Evolutionary conservation across 1,284 basidiomycete genomes (phyloP), one percentile per base, ranked within the genome.

Genomic region (Ustilago esculenta): DNA sequence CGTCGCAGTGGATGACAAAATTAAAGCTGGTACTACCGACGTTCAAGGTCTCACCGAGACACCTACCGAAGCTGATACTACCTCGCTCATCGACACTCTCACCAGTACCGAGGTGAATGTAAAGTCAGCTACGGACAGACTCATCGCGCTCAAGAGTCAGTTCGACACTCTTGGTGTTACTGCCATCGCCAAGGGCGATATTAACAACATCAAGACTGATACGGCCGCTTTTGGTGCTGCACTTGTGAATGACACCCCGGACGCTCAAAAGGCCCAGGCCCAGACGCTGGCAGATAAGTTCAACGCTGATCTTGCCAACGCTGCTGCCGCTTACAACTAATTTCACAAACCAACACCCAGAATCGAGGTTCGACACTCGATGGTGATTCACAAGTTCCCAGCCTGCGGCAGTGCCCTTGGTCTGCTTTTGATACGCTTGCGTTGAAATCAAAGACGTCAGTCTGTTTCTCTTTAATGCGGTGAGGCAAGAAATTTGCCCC

Each of bases 31-130:
- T 18, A 53, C 50, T n/a, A 30, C 44, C 2, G 50, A 53, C 36
- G 49, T 60, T 3, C 27, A 53, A 5, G 39, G 9, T 5, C 45
- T 60, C 39, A 44, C 37, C n/a, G 57, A 53, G 17, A 49, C 40
- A 2, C 50, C 50, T 23, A 48, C 40, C 10, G 49, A 48, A 15
- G 49, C 49, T 3, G 57, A 60, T 20, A 46, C 57, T 1, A 15
- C 48, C 17, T 39, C 44, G 2, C 37, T 60, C 45, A 44, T 60
- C 50, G 40, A 14, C 32, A 53, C 40, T 3, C 50, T 60, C 27
- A 44, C 50, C 11, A 41, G 41, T 1, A 60, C 57, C 30, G 50
- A 60, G 41, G 34, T 48, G 29, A 60, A 60, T 27, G 50, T 60
- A 18, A 52, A 52, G 40, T 24, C 12, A 2, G 57, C 46, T 4